These are phyloP conservation scores for Calonectria pseudoreteaudii DNA, from an alignment of 2,329 filamentous ascomycete genomes.

Conservation along the genomic window DNA sequence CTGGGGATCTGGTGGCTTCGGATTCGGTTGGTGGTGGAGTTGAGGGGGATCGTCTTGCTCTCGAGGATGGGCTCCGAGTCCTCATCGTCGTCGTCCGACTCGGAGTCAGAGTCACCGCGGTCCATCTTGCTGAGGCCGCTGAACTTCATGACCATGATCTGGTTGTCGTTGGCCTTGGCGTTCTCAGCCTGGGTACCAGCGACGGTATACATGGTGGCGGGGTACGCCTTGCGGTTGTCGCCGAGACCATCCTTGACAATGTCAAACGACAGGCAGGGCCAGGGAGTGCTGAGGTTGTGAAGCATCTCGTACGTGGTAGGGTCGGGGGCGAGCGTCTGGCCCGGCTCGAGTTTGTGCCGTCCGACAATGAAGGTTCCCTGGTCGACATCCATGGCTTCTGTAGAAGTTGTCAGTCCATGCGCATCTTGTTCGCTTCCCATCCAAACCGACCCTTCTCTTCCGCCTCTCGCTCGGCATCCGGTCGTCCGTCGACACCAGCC, in stretches of 20 bases:
- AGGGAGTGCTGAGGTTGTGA: conserved; percentile 91
- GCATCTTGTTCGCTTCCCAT: neutral
- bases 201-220: conserved; percentile 94
- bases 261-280: conserved; percentile 98
- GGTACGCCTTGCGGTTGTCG: conserved; percentile 91
- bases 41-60: conserved; percentile 87
- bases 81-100: conserved; percentile 82
- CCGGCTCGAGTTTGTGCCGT: conserved; percentile 88
- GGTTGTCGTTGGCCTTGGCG: conserved; percentile 83
- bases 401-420: neutral
- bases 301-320: conserved; percentile 98
- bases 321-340: conserved; percentile 92
- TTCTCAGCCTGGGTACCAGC: conserved; percentile 92
- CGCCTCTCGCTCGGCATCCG: conserved; percentile 91
- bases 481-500: conserved; percentile 91
- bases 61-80: conserved; percentile 90
- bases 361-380: conserved; percentile 96
- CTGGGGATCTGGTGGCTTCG: conserved; percentile 84
- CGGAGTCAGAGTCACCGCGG: conserved; percentile 73
- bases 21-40: conserved; percentile 92
- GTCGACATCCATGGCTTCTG: conserved; percentile 91
- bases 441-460: conserved; percentile 73
- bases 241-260: conserved; percentile 88
- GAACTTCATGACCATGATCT: conserved; percentile 96
- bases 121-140: conserved; percentile 92